Base-by-base conservation (phyloP, 2,329 filamentous ascomycete genomes). In the Diplodia sapinea region DNA sequence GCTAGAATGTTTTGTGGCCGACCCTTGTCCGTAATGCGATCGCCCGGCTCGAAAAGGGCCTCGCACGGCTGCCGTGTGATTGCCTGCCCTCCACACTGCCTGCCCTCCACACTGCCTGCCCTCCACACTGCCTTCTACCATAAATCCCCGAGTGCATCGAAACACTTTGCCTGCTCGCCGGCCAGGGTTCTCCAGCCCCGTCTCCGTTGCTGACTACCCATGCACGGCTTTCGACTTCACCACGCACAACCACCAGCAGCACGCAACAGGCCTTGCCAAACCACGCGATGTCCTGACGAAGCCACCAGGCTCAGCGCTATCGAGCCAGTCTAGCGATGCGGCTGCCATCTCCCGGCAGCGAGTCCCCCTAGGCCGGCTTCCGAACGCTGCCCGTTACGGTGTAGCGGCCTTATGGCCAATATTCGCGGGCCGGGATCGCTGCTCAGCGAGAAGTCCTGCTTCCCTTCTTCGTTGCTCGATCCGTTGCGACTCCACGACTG, bases 331-430 rank as follows among this genome's bases (percentile, higher is more conserved):
- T 47, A 47, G 43, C 43, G 43, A 47, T n/a, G 33, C 57, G 56
- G 56, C 38, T 59, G 56, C 20, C 26, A n/a, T 20, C 40, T 59
- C 56, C 56, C 56, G 56, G 40, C 51, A 15, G 15, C 51, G 26
- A 29, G 29, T 26, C 29, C 51, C 51, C 54, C 43, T 47, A 15
- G 56, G 36, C 56, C 56, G 56, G 36, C 57, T 62, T 29, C 57
- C 57, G 57, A 31, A 20, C 57, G 40, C 31, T 26, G 40, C 57
- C 57, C 57, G 57, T 20, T 49, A 40, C 57, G 57, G 57, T n/a
- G 20, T 59, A 59, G 56, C 56, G 56, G 51, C 23, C 38, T 31
- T 31, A 38, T 38, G 56, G 51, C 38, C 56, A 59, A 59, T 59
- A 59, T 38, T 59, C 36, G 36, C 55, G 36, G 31, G 55, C 55